Evolutionary conservation across 371 early-diverging fungal genomes (phyloP), one percentile per base, ranked within the genome.

Genomic region (Rhizopus sp.): DNA sequence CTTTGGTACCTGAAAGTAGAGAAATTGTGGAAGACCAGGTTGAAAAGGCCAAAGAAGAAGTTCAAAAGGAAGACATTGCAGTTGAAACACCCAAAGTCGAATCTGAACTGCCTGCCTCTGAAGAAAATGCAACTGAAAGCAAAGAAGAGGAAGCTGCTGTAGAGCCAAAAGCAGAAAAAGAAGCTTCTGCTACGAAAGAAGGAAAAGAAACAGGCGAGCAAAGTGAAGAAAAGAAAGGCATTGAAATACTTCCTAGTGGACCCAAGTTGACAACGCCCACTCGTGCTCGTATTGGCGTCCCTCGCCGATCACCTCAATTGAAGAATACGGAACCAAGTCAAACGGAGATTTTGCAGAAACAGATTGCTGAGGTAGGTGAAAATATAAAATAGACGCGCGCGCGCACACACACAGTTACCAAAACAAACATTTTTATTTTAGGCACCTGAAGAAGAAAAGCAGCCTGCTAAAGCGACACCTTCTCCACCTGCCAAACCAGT

Each of bases 401-500:
- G 23, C 23, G n/a, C n/a, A n/a, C n/a, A n/a, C n/a, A n/a, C n/a
- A 23, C 23, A 23, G 23, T 23, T 23, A 23, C 2, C 23, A 23
- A 23, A 23, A 23, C 23, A 23, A 23, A 23, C 23, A 23, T 2
- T n/a, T 41, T 41, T 15, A 15, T n/a, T 3, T n/a, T n/a, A 41
- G 30, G 7, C 50, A 30, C 37, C 32, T 17, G 59, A 51, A 51
- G 54, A 55, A 17, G 57, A 57, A 51, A 61, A 69, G 51, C 53
- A 63, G 38, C 60, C 57, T 13, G 63, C 34, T n/a, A 70, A 58
- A 39, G 48, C 67, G 8, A 63, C 62, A 12, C 68, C 79, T 7
- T 51, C 64, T 4, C 72, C 70, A 38, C 84, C 84, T 17, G 73
- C 82, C 30, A 85, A 85, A 59, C 85, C 85, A 0, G 60, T 81